A percentile compares a stretch with the other conserved stretches of the same genome.
These are phyloP conservation scores for Capronia coronata DNA, from an alignment of 2,329 filamentous ascomycete genomes.

Conservation along the genomic window DNA sequence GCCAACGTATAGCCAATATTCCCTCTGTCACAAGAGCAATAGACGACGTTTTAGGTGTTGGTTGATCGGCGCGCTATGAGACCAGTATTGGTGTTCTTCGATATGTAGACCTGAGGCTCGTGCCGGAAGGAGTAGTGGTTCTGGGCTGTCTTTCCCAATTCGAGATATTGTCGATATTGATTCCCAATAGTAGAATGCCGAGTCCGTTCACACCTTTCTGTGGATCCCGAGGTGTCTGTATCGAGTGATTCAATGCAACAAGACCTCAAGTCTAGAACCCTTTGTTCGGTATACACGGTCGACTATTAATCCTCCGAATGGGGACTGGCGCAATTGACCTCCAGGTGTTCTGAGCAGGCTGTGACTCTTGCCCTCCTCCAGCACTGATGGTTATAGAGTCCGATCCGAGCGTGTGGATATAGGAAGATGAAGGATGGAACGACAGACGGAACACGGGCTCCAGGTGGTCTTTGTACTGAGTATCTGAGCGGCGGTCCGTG, in stretches of 20 bases:
- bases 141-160: neutral
- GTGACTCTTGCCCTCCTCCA: conserved; percentile 6
- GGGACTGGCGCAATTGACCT: neutral
- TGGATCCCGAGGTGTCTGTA: neutral
- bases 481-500: conserved; percentile 23
- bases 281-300: neutral
- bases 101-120: conserved; percentile 2
- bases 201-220: neutral
- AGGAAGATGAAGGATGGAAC: conserved; percentile 12
- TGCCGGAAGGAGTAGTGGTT: neutral
- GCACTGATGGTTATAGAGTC: conserved; percentile 5
- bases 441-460: conserved; percentile 18
- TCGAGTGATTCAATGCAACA: neutral
- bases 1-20: conserved; percentile 6
- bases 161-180: neutral
- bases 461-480: conserved; percentile 21
- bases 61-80: conserved; percentile 2
- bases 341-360: conserved; percentile 2
- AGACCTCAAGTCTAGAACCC: neutral
- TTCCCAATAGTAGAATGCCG: neutral
- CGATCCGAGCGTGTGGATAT: conserved; percentile 17
- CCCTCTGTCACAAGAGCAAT: conserved; percentile 1
- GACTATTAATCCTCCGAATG: neutral
- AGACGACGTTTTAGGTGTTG: conserved; percentile 10
- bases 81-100: neutral